phyloP scores from a whole-genome alignment of 192 early-diverging fungal species.

The Linnemannia zychae region DNA sequence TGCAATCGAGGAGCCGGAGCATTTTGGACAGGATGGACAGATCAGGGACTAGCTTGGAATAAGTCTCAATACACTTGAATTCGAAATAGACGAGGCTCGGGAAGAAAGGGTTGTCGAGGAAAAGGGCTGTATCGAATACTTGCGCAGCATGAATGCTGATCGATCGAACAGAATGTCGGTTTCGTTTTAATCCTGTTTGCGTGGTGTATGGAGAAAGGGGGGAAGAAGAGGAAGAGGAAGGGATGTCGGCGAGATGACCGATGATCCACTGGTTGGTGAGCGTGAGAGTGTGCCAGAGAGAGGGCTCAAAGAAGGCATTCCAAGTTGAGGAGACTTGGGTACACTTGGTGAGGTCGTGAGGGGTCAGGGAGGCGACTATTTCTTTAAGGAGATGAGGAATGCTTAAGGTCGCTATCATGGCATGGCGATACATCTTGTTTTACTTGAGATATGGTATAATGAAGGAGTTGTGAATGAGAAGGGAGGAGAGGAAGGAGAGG shows the following conservation, averaged over 20 bases:
- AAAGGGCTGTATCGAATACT: conserved; percentile 15
- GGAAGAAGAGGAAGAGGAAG: background rate
- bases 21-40: conserved; percentile 13
- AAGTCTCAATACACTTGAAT: conserved; percentile 18
- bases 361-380: conserved; percentile 15
- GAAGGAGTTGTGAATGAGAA: background rate
- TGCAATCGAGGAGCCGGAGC: conserved; percentile 23
- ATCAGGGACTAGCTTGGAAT: conserved; percentile 31
- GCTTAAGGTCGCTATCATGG: background rate
- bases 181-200: conserved; percentile 17
- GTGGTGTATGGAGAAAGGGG: background rate
- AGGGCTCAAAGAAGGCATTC: conserved; percentile 12
- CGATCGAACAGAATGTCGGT: conserved; percentile 5
- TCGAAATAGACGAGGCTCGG: conserved; percentile 1
- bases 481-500: background rate
- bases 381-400: conserved; percentile 31
- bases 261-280: conserved; percentile 2
- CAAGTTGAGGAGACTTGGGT: conserved; percentile 1
- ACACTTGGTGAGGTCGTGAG: conserved; percentile 1
- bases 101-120: background rate
- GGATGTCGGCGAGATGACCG: background rate
- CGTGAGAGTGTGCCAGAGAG: conserved; percentile 16
- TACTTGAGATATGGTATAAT: no score
- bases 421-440: background rate
- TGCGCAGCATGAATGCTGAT: conserved; percentile 19